phyloP scores from a whole-genome alignment of 2,329 filamentous ascomycete species.

The Seiridium cupressi region DNA sequence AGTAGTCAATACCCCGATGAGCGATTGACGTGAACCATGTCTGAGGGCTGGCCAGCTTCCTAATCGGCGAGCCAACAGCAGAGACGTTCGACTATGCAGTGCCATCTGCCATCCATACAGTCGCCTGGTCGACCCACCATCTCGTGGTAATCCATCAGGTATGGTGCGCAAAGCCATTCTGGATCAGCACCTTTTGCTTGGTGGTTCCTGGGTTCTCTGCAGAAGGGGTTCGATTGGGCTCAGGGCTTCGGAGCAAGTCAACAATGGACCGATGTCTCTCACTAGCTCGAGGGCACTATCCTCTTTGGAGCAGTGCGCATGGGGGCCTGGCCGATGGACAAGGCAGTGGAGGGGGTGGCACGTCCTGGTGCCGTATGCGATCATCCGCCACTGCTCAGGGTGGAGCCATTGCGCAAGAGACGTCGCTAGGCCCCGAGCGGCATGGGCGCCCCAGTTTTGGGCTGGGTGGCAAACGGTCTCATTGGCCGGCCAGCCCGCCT shows the following conservation, averaged over 20 bases:
- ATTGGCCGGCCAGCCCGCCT: conserved; percentile 6
- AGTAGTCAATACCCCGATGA: no score
- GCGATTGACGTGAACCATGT: no score
- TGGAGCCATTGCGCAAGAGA: background rate
- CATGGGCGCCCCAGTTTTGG: background rate
- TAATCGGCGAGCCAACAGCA: background rate
- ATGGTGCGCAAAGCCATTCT: background rate
- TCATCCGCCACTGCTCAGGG: background rate
- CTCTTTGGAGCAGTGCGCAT: background rate
- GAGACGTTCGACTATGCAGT: background rate
- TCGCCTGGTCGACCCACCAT: conserved; percentile 4
- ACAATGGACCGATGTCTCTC: background rate
- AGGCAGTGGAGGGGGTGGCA: background rate
- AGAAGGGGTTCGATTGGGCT: background rate
- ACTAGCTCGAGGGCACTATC: background rate
- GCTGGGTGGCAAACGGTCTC: conserved; percentile 1
- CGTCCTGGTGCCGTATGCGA: background rate
- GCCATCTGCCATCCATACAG: background rate
- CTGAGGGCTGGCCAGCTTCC: background rate
- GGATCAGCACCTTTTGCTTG: background rate
- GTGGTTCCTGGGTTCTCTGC: background rate
- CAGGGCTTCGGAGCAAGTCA: no score
- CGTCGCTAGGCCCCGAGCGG: background rate
- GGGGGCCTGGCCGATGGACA: background rate
- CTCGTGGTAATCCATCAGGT: background rate